Evolutionary conservation across 106 monocot genomes (phyloP).

Genomic region (Dendrobium chrysotoxum): DNA sequence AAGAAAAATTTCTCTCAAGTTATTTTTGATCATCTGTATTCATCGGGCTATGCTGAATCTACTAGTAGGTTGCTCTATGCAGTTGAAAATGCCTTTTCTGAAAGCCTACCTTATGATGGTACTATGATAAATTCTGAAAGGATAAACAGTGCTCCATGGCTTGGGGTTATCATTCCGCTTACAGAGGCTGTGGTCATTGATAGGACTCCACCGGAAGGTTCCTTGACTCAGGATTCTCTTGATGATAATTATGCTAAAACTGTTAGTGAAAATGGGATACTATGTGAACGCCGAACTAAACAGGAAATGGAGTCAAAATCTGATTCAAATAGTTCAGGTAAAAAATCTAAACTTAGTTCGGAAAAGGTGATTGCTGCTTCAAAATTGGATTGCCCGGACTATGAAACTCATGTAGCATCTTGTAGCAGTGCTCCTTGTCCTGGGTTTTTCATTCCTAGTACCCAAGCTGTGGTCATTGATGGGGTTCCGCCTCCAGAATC

Average conservation of each 20-base stretch:
- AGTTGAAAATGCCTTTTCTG: not conserved
- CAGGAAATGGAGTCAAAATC: conserved; percentile 25
- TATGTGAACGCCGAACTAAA: conserved; percentile 22
- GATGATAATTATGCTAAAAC: not conserved
- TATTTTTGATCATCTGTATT: not conserved
- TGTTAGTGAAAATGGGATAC: not conserved
- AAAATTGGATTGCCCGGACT: conserved; percentile 15
- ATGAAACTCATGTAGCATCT: conserved; percentile 10
- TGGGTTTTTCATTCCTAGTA: not conserved
- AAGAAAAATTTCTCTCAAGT: not conserved
- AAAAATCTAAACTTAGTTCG: conserved; percentile 3
- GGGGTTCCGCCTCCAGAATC: not conserved
- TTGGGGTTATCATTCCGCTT: not conserved
- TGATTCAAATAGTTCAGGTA: conserved; percentile 11
- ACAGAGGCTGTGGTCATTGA: not conserved
- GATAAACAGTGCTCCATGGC: not conserved
- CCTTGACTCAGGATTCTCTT: not conserved
- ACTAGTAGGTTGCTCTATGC: not conserved
- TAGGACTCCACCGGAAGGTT: not conserved
- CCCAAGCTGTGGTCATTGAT: not conserved
- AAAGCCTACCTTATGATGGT: not conserved
- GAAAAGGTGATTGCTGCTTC: conserved; percentile 2
- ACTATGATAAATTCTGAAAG: not conserved
- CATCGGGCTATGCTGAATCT: not conserved
- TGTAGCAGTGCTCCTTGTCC: not conserved